Evolutionary conservation across 2,329 filamentous ascomycete genomes (phyloP), one percentile per base, ranked within the genome.

Genomic region (Shiraia sp.): DNA sequence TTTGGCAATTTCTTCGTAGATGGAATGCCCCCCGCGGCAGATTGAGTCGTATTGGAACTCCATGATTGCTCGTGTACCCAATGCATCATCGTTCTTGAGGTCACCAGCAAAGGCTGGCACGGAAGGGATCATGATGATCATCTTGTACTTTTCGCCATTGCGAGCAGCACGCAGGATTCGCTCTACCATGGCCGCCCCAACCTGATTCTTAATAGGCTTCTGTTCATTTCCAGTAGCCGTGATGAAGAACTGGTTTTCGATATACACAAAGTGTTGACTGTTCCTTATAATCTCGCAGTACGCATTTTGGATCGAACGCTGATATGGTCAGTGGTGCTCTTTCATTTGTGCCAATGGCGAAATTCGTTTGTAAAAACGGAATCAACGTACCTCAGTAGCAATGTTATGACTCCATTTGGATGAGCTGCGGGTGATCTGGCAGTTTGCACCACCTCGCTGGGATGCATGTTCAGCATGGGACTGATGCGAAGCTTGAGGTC

Each of bases 191-290:
- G 87, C 87, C 5, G 81, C 82, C 32, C 88, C 88, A 46, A 95
- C 86, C 65, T 85, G 83, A 71, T 95, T 93, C 58, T 78, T 79
- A 32, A 95, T 81, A 0, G 88, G 87, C 47, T 78, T 78, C 63
- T 90, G 87, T 42, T 82, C 72, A 39, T 87, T 78, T n/a, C 61
- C 77, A 1, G 87, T 91, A 2, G 88, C 87, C 0, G 88, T 93
- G 69, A 93, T 93, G 75, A 93, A 93, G 74, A 93, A 93, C 76
- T 89, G 84, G 59, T 91, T 90, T 65, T 91, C 87, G 25, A 91
- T 90, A 67, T 90, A 91, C 44, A 91, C 71, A 59, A 86, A 90
- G 63, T 90, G 83, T 59, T 83, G 73, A 13, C 85, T 85, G 34
- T 83, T 82, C 26, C 72, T 75, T 55, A 90, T 90, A 19, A 83